These are phyloP conservation scores for Xanthoceras sorbifolium DNA, from an alignment of 345 rosid genomes.

Conservation along the genomic window DNA sequence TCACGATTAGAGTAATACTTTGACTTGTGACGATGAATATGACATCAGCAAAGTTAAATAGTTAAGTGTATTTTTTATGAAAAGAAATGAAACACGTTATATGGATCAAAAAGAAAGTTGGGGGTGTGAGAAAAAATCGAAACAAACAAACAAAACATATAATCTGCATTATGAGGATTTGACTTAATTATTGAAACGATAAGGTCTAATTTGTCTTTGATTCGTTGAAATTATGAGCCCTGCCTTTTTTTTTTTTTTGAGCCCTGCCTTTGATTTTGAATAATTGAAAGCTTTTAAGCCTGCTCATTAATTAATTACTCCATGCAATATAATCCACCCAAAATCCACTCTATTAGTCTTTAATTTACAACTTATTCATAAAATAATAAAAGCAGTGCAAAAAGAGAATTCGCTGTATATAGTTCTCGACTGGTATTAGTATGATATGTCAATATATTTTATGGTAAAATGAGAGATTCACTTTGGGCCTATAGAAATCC, in stretches of 20 bases:
- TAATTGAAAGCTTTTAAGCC: background rate
- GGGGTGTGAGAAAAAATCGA: background rate
- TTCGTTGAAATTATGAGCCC: background rate
- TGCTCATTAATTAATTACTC: background rate
- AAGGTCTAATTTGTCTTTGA: background rate
- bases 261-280: background rate
- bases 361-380: too few relatives aligned
- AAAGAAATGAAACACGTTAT: background rate
- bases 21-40: too few relatives aligned
- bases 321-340: background rate
- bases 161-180: constrained; percentile 14
- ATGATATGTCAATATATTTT: too few relatives aligned
- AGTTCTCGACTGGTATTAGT: too few relatives aligned
- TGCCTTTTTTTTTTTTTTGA: too few relatives aligned
- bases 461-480: too few relatives aligned
- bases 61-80: background rate
- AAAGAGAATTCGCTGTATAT: too few relatives aligned
- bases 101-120: background rate
- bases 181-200: background rate
- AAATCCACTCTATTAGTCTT: background rate
- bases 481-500: too few relatives aligned
- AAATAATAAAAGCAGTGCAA: too few relatives aligned
- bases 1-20: too few relatives aligned
- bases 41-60: too few relatives aligned
- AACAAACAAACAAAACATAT: constrained; percentile 1